phyloP scores from a whole-genome alignment of 768 basidiomycete species.

The Obba rivulosa region DNA sequence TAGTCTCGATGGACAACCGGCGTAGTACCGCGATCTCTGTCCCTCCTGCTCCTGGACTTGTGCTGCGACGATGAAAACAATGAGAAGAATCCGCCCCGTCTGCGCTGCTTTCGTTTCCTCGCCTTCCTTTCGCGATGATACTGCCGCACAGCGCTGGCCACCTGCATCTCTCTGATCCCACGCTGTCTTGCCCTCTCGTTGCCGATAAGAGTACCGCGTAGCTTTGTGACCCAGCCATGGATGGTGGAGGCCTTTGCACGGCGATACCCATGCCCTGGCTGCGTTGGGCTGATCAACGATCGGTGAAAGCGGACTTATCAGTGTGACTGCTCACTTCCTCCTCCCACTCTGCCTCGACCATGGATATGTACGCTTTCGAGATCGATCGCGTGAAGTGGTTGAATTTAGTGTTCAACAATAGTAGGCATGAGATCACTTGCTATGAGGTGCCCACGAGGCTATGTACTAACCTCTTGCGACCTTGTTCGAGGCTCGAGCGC shows the following conservation, averaged over 20 bases:
- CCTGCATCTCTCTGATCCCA: constrained; percentile 70
- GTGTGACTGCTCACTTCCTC: neutral
- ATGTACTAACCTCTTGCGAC: too few relatives aligned
- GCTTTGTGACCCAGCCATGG: constrained; percentile 78
- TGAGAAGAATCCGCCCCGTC: constrained; percentile 23
- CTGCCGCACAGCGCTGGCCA: constrained; percentile 35
- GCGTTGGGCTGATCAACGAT: neutral
- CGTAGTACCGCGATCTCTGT: neutral
- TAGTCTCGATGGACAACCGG: constrained; percentile 4
- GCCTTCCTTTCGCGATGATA: constrained; percentile 25
- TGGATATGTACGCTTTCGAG: too few relatives aligned
- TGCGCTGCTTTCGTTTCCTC: constrained; percentile 12
- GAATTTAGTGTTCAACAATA: too few relatives aligned
- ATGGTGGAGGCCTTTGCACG: constrained; percentile 38
- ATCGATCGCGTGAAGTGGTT: too few relatives aligned
- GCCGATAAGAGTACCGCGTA: constrained; percentile 65
- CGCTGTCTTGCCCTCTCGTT: constrained; percentile 49
- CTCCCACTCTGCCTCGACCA: constrained; percentile 5
- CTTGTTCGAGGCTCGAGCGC: too few relatives aligned
- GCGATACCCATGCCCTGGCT: constrained; percentile 8
- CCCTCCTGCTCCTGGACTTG: neutral
- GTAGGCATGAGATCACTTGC: too few relatives aligned
- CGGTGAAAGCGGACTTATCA: neutral
- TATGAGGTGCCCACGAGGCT: too few relatives aligned
- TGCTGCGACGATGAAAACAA: constrained; percentile 12